Percentiles rank a stretch among this genome's conserved stretches.
Conservation (phyloP, 768 basidiomycete species). For the Kwoniella mangroviensis region DNA sequence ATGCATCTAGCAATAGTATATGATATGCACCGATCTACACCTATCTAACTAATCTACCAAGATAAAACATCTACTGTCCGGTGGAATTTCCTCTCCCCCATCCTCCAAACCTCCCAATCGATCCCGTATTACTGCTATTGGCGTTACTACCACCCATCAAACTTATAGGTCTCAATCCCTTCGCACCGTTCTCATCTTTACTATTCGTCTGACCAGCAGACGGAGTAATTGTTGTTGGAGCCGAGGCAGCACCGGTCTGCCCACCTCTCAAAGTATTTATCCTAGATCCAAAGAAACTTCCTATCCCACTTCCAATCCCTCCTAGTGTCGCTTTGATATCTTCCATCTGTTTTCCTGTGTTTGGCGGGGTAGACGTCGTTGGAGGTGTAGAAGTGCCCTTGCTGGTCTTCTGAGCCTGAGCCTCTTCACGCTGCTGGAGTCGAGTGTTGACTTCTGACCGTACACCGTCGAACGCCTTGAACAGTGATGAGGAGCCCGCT, state of each 20-base stretch:
- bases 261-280: constrained; percentile 39
- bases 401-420: not conserved
- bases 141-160: constrained; percentile 16
- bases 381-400: constrained; percentile 6
- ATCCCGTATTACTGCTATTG: not conserved
- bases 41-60: not conserved
- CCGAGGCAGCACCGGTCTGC: not conserved
- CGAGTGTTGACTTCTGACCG: constrained; percentile 61
- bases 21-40: too few species aligned
- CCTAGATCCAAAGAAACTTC: constrained; percentile 52
- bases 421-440: constrained; percentile 44
- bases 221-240: not conserved
- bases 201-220: not conserved
- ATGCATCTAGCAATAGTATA: not conserved
- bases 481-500: constrained; percentile 71
- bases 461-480: constrained; percentile 89
- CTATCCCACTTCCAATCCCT: constrained; percentile 53
- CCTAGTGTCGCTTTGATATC: constrained; percentile 52
- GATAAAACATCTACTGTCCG: not conserved
- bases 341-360: constrained; percentile 28
- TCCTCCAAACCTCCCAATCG: constrained; percentile 1
- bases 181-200: constrained; percentile 5
- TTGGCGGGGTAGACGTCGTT: not conserved
- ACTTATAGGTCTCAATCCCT: constrained; percentile 51
- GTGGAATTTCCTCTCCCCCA: not conserved